A percentile compares a stretch with the other conserved stretches of the same genome.
phyloP scores from a whole-genome alignment of 2,329 filamentous ascomycete genomes.

The Penicillium polonicum region DNA sequence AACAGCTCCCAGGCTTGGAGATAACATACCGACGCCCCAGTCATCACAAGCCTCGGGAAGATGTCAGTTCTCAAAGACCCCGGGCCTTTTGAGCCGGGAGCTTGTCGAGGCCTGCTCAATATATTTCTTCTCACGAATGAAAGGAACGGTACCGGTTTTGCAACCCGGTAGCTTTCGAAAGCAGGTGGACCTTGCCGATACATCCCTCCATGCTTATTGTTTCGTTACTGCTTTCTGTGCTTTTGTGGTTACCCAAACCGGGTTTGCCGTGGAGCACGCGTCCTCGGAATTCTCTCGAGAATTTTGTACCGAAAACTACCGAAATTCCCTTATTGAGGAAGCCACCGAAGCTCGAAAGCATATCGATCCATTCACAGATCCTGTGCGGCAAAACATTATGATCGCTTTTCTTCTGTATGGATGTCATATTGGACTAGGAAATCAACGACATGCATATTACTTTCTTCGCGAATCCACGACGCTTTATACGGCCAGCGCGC shows the following conservation, averaged over 20 bases:
- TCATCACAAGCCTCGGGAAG: not conserved
- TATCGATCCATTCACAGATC: constrained; percentile 21
- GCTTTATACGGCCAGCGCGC: constrained; percentile 56
- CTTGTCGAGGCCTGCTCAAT: constrained; percentile 18
- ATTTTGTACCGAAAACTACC: constrained; percentile 1
- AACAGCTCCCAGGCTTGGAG: not conserved
- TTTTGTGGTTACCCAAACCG: constrained; percentile 33
- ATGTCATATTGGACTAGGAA: constrained; percentile 63
- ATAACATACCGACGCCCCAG: not conserved
- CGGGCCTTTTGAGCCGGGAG: constrained; percentile 7
- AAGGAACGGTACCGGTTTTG: constrained; percentile 33
- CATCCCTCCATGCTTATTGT: constrained; percentile 27
- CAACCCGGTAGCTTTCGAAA: constrained; percentile 21
- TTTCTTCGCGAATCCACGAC: constrained; percentile 71
- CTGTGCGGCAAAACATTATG: constrained; percentile 46
- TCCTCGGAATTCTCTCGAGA: not conserved
- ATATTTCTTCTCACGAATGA: constrained; percentile 25
- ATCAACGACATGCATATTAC: constrained; percentile 72
- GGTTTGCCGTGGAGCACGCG: constrained; percentile 12
- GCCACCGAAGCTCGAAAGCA: constrained; percentile 26
- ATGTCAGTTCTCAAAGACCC: constrained; percentile 3
- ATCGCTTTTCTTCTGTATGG: constrained; percentile 72
- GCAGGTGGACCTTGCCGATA: constrained; percentile 22
- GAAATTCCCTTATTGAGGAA: constrained; percentile 27
- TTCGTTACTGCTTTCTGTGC: constrained; percentile 41